A percentile compares a stretch with the other conserved stretches of the same genome.
phyloP scores from a whole-genome alignment of 768 basidiomycete species.

The Pleurotus pulmonarius region DNA sequence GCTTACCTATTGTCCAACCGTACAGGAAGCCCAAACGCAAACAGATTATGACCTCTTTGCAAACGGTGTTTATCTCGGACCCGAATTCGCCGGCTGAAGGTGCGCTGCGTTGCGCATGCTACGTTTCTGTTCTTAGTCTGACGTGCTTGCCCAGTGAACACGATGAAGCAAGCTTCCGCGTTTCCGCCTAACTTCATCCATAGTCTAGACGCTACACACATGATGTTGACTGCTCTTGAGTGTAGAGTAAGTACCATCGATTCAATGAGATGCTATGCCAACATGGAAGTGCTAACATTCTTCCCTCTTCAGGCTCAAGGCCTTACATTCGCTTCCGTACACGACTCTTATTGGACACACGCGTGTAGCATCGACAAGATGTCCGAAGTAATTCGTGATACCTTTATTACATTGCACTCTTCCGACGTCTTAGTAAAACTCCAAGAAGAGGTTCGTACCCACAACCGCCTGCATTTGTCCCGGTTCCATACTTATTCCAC shows the following conservation, averaged over 20 bases:
- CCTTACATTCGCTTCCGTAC: conserved; percentile 91
- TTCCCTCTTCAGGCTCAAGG: conserved; percentile 49
- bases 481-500: not conserved
- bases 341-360: conserved; percentile 99
- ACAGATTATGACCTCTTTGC: conserved; percentile 81
- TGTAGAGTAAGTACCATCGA: conserved; percentile 55
- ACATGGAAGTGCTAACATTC: not conserved
- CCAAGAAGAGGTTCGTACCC: conserved; percentile 59
- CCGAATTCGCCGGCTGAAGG: conserved; percentile 72
- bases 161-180: conserved; percentile 86
- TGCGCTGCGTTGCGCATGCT: conserved; percentile 18
- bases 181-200: conserved; percentile 99
- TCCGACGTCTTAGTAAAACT: conserved; percentile 78
- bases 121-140: not conserved
- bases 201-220: conserved; percentile 96
- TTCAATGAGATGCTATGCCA: not conserved
- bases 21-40: conserved; percentile 82
- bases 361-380: conserved; percentile 82
- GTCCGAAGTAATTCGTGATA: conserved; percentile 86
- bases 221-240: conserved; percentile 93
- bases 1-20: conserved; percentile 93
- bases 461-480: not conserved
- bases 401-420: conserved; percentile 89
- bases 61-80: conserved; percentile 88
- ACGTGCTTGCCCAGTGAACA: conserved; percentile 49